Base-by-base conservation (phyloP, 352 stramenopile species). In the Phytophthora sp. region DNA sequence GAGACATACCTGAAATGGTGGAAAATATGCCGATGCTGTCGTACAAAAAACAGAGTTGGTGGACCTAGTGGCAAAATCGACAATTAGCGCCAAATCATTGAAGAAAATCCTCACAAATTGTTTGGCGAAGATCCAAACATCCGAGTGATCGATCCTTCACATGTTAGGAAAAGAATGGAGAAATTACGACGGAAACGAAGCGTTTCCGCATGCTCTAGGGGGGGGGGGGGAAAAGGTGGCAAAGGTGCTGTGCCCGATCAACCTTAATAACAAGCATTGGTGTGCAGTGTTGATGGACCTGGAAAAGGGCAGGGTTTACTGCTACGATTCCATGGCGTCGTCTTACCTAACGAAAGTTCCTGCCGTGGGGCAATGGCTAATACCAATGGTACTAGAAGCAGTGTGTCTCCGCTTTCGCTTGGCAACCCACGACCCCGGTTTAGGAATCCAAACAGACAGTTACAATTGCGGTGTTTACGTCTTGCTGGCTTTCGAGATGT, bases 201-300 rank as follows among this genome's bases (percentile, higher is more conserved):
- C 13, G 54, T 56, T 33, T 50, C 12, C 16, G 29, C 4, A 16
- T 20, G 44, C 29, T 11, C 50, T 65, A 9, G n/a, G n/a, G n/a
- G 21, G 27, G 1, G 57, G 57, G 1, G 8, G 36, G 2, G 20
- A 36, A 1, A 54, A 39, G 2, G 35, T 46, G 42, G 46, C 20
- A 8, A 42, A 30, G 6, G 33, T 68, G 5, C 26, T 68, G 1
- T 41, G 46, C 16, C 60, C 60, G 1, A 16, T 68, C 7, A 62
- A 68, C 33, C 57, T 51, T 44, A 57, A 62, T n/a, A 31, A 39
- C 1, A 68, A 51, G 23, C 59, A 68, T n/a, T 68, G 59, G 59
- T 68, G 59, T 16, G 51, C 35, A 13, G 31, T 63, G 9, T 38
- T 69, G 45, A 56, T 69, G 51, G 23, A 63, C 16, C 44, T 58